These are phyloP conservation scores for Colletotrichum coccodes DNA, from an alignment of 2,329 filamentous ascomycete genomes.

Conservation along the genomic window DNA sequence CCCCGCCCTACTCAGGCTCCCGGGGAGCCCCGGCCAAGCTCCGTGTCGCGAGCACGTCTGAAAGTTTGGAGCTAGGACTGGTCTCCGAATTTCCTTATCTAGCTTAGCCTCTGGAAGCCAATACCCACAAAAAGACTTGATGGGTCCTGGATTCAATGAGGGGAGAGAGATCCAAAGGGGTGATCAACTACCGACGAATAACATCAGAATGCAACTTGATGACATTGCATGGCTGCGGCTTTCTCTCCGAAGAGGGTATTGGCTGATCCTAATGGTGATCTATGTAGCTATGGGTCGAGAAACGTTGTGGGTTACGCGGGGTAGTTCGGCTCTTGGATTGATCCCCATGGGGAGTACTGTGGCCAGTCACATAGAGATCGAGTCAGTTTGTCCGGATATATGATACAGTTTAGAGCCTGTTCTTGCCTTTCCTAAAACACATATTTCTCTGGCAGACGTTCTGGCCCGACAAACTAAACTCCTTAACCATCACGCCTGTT, in stretches of 20 bases:
- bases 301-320: slow-evolving; percentile 28
- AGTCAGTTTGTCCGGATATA: slow-evolving; percentile 17
- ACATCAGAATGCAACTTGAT: not conserved
- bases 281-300: not conserved
- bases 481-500: not conserved
- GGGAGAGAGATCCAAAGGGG: not conserved
- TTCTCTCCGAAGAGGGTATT: slow-evolving; percentile 15
- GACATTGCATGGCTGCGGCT: not conserved
- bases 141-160: not conserved
- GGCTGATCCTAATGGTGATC: not conserved
- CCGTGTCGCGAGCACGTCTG: not conserved
- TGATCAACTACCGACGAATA: not conserved
- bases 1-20: slow-evolving; percentile 1
- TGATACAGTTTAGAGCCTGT: slow-evolving; percentile 6
- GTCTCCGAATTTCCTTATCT: slow-evolving; percentile 26
- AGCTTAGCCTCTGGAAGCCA: not conserved
- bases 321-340: slow-evolving; percentile 22
- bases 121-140: too few species aligned
- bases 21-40: not conserved
- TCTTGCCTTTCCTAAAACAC: not conserved
- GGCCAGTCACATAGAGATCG: not conserved
- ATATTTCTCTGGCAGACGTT: not conserved
- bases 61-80: slow-evolving; percentile 5
- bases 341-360: slow-evolving; percentile 1
- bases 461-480: not conserved